Conservation (phyloP, 768 basidiomycete species). For the Pulveroboletus sp. region DNA sequence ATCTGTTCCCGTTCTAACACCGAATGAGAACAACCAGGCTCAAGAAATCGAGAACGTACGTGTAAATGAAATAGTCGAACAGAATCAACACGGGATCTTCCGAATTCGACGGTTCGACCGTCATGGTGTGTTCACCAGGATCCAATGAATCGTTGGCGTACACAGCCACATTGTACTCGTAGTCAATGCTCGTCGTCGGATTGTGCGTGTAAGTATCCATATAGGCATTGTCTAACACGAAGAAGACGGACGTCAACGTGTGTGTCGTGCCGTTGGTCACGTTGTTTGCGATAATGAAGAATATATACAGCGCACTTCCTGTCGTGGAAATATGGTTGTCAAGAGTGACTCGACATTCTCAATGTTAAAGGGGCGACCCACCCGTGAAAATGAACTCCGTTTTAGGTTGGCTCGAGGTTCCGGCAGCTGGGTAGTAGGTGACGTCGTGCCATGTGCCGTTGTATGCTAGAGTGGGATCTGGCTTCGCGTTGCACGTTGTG, state of each 20-base stretch:
- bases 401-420: no score
- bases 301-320: slow-evolving; percentile 19
- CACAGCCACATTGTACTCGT: slow-evolving; percentile 13
- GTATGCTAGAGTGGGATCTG: slow-evolving; percentile 3
- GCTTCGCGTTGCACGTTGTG: neutral
- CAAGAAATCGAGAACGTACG: slow-evolving; percentile 2
- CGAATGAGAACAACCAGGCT: neutral
- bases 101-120: slow-evolving; percentile 1
- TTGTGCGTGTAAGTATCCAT: slow-evolving; percentile 1
- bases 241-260: neutral
- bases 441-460: slow-evolving; percentile 19
- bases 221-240: slow-evolving; percentile 2
- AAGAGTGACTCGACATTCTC: neutral
- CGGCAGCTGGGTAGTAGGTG: no score
- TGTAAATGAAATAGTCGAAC: slow-evolving; percentile 22
- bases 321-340: neutral
- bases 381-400: slow-evolving; percentile 14
- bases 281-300: slow-evolving; percentile 14
- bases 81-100: slow-evolving; percentile 4
- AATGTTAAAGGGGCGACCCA: neutral
- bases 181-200: neutral
- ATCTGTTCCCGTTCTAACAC: neutral
- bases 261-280: neutral
- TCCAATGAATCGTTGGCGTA: slow-evolving; percentile 12
- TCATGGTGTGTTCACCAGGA: slow-evolving; percentile 7